These are phyloP conservation scores for Zhuliangozyma blackwelliae DNA, from an alignment of 1,139 yeast species.

Conservation along the genomic window DNA sequence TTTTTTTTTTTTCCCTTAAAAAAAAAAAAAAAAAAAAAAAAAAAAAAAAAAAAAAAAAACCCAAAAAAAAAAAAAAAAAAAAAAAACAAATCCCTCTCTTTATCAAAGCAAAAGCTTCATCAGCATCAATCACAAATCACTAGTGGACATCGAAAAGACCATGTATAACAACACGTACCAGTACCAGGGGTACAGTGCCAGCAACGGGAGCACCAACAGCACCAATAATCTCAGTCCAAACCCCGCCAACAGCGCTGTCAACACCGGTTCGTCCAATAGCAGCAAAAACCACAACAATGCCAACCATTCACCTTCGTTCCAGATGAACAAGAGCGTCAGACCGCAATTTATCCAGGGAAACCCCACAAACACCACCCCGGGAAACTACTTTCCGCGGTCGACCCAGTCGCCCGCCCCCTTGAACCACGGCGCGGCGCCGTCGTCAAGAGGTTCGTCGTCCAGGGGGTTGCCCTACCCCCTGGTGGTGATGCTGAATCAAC, in stretches of 20 bases:
- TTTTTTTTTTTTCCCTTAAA: no score
- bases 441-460: neutral
- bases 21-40: no score
- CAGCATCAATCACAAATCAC: neutral
- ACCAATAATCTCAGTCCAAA: conserved; percentile 1
- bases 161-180: conserved; percentile 11
- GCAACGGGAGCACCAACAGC: conserved; percentile 2
- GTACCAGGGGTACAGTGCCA: conserved; percentile 8
- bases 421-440: neutral
- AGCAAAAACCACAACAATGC: conserved; percentile 2
- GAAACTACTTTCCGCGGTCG: neutral
- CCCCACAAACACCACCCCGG: conserved; percentile 1
- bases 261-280: neutral
- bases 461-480: neutral
- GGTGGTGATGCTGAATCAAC: conserved; percentile 1
- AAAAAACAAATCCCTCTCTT: no score
- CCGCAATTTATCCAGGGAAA: conserved; percentile 1
- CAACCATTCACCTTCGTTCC: neutral
- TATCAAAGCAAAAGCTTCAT: no score
- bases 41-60: no score
- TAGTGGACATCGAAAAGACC: neutral
- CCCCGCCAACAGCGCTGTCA: no score
- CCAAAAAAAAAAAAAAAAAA: no score
- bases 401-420: neutral
- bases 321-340: neutral